Base-by-base conservation (phyloP, 2,329 filamentous ascomycete species). In the Alternaria longipes region DNA sequence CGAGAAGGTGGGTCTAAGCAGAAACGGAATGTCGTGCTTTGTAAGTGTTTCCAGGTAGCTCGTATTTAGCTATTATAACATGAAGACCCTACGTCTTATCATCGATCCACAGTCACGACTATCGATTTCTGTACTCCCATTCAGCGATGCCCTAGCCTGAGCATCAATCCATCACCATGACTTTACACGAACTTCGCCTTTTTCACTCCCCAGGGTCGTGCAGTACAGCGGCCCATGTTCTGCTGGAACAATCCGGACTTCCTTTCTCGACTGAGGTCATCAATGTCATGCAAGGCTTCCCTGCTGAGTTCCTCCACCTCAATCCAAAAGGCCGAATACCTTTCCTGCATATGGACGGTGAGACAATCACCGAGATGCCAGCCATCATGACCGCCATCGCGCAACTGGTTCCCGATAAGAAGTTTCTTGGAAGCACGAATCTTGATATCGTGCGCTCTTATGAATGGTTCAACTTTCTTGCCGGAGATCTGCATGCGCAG, bases 11-110 rank as follows among this genome's bases (percentile, higher is more conserved):
- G 0, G 5, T 18, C 34, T n/a, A 14, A 4, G 34, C 16, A n/a
- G 34, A 38, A 38, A 38, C 34, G 3, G 2, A 20, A 9, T 2
- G n/a, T 18, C 2, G 38, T 22, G 38, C 11, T 41, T 41, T 41
- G 11, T 18, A 40, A 20, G 38, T 20, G 4, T 2, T 5, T 18
- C 0, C 3, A 4, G 6, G 11, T 12, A 7, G 11, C 18, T 7
- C 18, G 9, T 12, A 22, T 14, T 11, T 18, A 6, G 5, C 1
- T 22, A 7, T 2, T 14, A 41, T 41, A 14, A 41, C 3, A 22
- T 6, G 3, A 6, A 22, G 5, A 12, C 9, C 0, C 9, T 4
- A 8, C 8, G 1, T 18, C 9, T 40, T 0, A 0, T 36, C n/a
- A 5, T n/a, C 12, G 4, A 7, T 40, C 9, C 4, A 40, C 2